These are phyloP conservation scores for Pseudopediastrum boryanum DNA, from an alignment of 139 green algal species.

Conservation along the genomic window DNA sequence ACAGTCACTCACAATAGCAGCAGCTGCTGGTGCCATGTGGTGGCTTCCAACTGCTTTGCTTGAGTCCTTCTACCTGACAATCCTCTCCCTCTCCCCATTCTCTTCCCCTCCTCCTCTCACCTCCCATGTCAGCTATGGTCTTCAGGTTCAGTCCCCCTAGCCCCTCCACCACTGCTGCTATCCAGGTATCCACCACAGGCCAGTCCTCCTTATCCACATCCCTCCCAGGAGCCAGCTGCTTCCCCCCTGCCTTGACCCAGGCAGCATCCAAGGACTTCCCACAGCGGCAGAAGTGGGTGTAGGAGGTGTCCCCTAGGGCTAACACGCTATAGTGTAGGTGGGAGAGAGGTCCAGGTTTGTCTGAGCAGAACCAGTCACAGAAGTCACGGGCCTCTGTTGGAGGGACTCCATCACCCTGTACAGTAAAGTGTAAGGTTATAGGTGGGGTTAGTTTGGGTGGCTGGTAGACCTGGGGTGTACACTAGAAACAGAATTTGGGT, in stretches of 20 bases:
- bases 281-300: constrained; percentile 87
- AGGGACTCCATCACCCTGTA: constrained; percentile 87
- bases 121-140: constrained; percentile 53
- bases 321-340: constrained; percentile 70
- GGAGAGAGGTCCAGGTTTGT: constrained; percentile 47
- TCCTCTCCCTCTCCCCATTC: background rate
- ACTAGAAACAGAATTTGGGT: too few relatives aligned
- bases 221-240: constrained; percentile 41
- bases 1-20: too few relatives aligned
- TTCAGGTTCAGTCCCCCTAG: constrained; percentile 57
- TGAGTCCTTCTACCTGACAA: background rate
- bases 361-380: constrained; percentile 80
- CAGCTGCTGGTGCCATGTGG: too few relatives aligned
- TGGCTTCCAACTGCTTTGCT: too few relatives aligned
- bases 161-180: constrained; percentile 46
- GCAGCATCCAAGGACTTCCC: constrained; percentile 75
- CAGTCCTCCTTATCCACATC: constrained; percentile 90
- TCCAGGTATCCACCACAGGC: constrained; percentile 74
- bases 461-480: background rate
- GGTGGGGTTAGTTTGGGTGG: background rate
- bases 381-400: constrained; percentile 85
- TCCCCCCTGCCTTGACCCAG: constrained; percentile 56
- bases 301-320: constrained; percentile 86
- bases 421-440: background rate
- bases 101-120: background rate